These are phyloP conservation scores for Fusarium poae DNA, from an alignment of 2,329 filamentous ascomycete species.

Conservation along the genomic window DNA sequence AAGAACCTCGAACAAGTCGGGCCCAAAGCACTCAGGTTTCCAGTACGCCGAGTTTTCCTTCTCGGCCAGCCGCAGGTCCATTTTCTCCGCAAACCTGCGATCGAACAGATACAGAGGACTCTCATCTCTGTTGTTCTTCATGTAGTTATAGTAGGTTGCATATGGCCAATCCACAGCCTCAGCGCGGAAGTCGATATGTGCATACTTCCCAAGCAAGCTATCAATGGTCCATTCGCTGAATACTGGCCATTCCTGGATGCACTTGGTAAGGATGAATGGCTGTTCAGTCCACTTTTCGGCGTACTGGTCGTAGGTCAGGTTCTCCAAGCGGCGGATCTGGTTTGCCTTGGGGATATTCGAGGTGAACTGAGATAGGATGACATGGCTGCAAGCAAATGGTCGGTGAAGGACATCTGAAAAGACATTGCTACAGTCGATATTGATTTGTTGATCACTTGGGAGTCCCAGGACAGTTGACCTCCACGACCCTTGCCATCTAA, in stretches of 20 bases:
- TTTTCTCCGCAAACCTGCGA: slow-evolving; percentile 86
- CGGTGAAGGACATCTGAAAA: slow-evolving; percentile 93
- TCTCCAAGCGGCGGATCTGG: slow-evolving; percentile 75
- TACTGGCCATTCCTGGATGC: slow-evolving; percentile 85
- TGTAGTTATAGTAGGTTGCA: slow-evolving; percentile 83
- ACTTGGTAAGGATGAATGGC: slow-evolving; percentile 88
- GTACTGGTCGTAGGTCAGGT: slow-evolving; percentile 81
- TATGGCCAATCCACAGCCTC: slow-evolving; percentile 95
- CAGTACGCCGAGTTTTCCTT: slow-evolving; percentile 73
- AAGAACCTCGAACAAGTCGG: slow-evolving; percentile 86
- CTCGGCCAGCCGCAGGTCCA: slow-evolving; percentile 74
- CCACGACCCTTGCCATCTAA: slow-evolving; percentile 85
- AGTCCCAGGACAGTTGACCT: slow-evolving; percentile 79
- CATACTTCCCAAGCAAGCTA: slow-evolving; percentile 73
- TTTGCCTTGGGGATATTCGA: slow-evolving; percentile 79
- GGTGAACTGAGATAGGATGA: slow-evolving; percentile 74
- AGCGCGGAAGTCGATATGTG: slow-evolving; percentile 80
- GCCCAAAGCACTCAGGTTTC: slow-evolving; percentile 85
- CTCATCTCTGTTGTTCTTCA: slow-evolving; percentile 84
- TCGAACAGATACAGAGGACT: slow-evolving; percentile 95
- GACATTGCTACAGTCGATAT: slow-evolving; percentile 79
- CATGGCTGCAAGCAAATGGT: slow-evolving; percentile 89
- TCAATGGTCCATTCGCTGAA: slow-evolving; percentile 80
- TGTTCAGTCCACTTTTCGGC: slow-evolving; percentile 79
- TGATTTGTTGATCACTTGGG: slow-evolving; percentile 62